Evolutionary conservation across 805 yeast genomes (phyloP).

Genomic region (Millerozyma acaciae): DNA sequence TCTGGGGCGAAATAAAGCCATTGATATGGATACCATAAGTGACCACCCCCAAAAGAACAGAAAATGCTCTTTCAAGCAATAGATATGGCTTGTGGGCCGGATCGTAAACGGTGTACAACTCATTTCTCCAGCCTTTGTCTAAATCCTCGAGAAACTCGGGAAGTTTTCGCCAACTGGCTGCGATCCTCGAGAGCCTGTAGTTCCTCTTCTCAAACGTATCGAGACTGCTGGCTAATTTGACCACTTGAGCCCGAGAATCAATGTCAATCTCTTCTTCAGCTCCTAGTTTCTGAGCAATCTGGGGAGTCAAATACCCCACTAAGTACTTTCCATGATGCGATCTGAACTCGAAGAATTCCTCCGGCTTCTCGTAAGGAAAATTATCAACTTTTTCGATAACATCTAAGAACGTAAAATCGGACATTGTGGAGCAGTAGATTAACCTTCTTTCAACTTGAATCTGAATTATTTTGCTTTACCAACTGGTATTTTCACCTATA

Average conservation of each 20-base stretch:
- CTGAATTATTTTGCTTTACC: too few species aligned
- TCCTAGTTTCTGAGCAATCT: constrained; percentile 20
- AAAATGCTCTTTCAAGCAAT: constrained; percentile 73
- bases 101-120: constrained; percentile 68
- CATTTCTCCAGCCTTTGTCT: constrained; percentile 79
- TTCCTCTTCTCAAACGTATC: constrained; percentile 41
- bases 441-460: too few species aligned
- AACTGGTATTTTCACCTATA: too few species aligned
- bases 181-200: constrained; percentile 40
- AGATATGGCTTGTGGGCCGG: constrained; percentile 57
- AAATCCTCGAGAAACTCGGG: constrained; percentile 26
- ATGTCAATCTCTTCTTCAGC: constrained; percentile 15
- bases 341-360: constrained; percentile 18
- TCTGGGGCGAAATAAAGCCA: constrained; percentile 59
- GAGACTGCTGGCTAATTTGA: constrained; percentile 24
- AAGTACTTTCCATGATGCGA: constrained; percentile 26
- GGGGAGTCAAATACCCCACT: constrained; percentile 27
- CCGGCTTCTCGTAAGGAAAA: constrained; percentile 19
- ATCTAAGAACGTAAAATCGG: constrained; percentile 4
- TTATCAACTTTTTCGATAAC: constrained; percentile 28
- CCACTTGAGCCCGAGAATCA: constrained; percentile 18
- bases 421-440: background rate
- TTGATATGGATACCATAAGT: constrained; percentile 88
- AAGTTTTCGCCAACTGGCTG: constrained; percentile 31
- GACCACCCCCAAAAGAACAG: constrained; percentile 77